Evolutionary conservation across 2,329 filamentous ascomycete genomes (phyloP), one percentile per base, ranked within the genome.

Genomic region (Drechmeria coniospora): DNA sequence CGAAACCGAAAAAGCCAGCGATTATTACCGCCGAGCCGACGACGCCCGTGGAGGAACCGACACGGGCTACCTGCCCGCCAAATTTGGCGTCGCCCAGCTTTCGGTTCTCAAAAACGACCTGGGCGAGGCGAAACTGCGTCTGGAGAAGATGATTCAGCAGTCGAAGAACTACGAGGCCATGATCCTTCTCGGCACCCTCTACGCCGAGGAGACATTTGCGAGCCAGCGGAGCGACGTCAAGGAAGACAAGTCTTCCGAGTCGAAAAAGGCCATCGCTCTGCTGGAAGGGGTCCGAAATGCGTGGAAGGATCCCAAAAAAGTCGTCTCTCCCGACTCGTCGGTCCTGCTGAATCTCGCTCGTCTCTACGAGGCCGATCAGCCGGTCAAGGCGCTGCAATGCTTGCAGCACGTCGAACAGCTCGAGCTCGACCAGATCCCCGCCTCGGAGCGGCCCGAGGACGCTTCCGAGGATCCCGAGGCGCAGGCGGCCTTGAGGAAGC

Each of bases 281-380:
- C 65, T 98, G 3, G 92, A 98, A 55, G 66, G 68, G 31, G 90
- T 93, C 3, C 77, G 86, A 26, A 68, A 70, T 25, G 74, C 81
- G 13, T 98, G 90, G 90, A 94, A 87, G 54, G 86, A 95, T 38
- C 67, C 83, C 4, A 92, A 90, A 57, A 87, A 79, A 53, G 82
- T 81, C 34, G 55, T 86, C 4, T 61, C 72, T 0, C 76, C 83
- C 0, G 90, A 98, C 47, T 68, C 84, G 13, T 79, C 84, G 1
- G 86, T 98, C 5, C 62, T 98, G 15, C 67, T 98, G 15, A 95
- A 94, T 40, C 69, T 98, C 21, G 82, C 90, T 14, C 74, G 87
- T 15, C 67, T 98, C 1, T 95, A 95, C 46, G 92, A 98, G 56
- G 63, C 54, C 4, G 80, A 87, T 5, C 67, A 76, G 15, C 82